Conservation (phyloP, 306 rosid species). For the Inga laurina region DNA sequence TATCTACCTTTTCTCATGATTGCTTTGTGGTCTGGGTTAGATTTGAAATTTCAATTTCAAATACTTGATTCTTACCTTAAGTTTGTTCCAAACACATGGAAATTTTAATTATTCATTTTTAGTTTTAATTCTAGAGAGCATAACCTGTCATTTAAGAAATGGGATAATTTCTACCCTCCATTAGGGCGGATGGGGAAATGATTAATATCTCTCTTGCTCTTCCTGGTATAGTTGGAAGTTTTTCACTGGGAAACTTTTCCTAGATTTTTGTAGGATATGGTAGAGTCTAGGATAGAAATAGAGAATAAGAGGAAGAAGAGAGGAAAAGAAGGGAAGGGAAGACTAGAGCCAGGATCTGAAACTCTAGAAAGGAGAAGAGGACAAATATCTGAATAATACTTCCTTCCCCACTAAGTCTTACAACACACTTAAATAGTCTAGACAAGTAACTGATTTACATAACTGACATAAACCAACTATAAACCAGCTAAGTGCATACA, state of each 20-base stretch:
- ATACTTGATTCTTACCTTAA: slow-evolving; percentile 9
- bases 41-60: not conserved
- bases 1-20: not conserved
- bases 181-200: not conserved
- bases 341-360: too few relatives aligned
- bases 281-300: too few relatives aligned
- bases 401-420: too few relatives aligned
- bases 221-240: not conserved
- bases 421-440: too few relatives aligned
- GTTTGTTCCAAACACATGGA: slow-evolving; percentile 18
- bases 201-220: not conserved
- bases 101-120: slow-evolving; percentile 4
- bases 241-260: not conserved
- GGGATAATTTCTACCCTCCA: not conserved
- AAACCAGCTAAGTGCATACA: too few relatives aligned
- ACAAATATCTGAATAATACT: too few relatives aligned
- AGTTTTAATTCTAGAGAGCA: not conserved
- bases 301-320: too few relatives aligned
- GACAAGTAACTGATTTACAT: too few relatives aligned
- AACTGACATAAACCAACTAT: too few relatives aligned
- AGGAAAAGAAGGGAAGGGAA: too few relatives aligned
- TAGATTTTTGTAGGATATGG: not conserved
- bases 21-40: not conserved
- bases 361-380: too few relatives aligned
- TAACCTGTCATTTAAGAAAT: not conserved